Evolutionary conservation across 2,329 filamentous ascomycete species (phyloP).

Genomic region (Phaeosphaeria sp.): DNA sequence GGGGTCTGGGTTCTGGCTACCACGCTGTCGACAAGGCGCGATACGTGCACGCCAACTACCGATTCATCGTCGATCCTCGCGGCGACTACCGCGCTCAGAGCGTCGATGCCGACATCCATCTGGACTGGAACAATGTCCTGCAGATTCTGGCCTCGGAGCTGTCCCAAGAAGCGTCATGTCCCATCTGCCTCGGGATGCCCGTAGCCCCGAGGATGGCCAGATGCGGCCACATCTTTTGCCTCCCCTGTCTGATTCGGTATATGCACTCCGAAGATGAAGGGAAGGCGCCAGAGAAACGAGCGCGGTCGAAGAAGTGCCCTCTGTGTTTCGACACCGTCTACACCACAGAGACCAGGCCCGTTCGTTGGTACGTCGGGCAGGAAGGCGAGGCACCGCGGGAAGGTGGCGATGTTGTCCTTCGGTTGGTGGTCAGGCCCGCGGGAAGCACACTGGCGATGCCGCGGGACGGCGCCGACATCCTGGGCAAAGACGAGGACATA

Average conservation of each 20-base stretch:
- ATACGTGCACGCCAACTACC: conserved; percentile 95
- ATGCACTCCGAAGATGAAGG: conserved; percentile 83
- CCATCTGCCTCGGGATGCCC: conserved; percentile 91
- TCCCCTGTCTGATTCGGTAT: conserved; percentile 91
- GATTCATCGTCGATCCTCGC: conserved; percentile 88
- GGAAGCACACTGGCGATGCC: conserved; percentile 88
- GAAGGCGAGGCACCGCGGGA: conserved; percentile 80
- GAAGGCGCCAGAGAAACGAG: conserved; percentile 68
- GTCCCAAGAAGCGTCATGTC: conserved; percentile 87
- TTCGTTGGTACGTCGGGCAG: conserved; percentile 89
- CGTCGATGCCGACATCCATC: conserved; percentile 82
- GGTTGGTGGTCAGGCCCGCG: conserved; percentile 80
- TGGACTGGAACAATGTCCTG: conserved; percentile 89
- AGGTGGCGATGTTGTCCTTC: conserved; percentile 87
- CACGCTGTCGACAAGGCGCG: conserved; percentile 89
- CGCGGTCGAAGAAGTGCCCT: conserved; percentile 92
- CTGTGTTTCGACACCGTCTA: conserved; percentile 96
- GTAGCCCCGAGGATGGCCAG: conserved; percentile 96
- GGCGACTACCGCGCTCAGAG: conserved; percentile 82
- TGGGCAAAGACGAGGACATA: conserved; percentile 75
- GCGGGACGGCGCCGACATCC: conserved; percentile 75
- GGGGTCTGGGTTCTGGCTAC: conserved; percentile 87
- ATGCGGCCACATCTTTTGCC: conserved; percentile 96
- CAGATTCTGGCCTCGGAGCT: conserved; percentile 90
- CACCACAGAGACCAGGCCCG: conserved; percentile 85